Conservation (phyloP, 2,329 filamentous ascomycete genomes). For the Fusarium sp. region DNA sequence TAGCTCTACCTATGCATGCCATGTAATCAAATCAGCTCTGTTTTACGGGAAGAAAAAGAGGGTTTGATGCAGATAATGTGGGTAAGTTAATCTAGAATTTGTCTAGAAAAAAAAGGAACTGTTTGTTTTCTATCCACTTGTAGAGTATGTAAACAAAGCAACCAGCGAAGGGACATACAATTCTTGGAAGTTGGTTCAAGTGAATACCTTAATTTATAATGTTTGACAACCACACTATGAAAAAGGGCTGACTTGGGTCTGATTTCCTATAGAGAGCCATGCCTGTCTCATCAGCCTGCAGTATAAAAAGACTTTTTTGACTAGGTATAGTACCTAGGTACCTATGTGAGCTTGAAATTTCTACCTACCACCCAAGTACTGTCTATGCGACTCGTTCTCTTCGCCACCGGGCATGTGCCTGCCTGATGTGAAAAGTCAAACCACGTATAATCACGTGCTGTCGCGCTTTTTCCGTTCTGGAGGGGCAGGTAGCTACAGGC, state of each 20-base stretch:
- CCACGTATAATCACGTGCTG: constrained; percentile 45
- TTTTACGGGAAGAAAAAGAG: constrained; percentile 14
- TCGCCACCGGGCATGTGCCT: constrained; percentile 6
- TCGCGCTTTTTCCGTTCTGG: constrained; percentile 30
- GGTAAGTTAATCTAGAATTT: constrained; percentile 21
- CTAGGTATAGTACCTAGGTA: background rate
- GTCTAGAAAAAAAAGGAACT: constrained; percentile 14
- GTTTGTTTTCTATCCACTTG: constrained; percentile 26
- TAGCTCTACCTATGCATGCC: background rate
- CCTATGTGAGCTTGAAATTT: background rate
- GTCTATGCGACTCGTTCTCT: constrained; percentile 8
- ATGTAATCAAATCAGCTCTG: constrained; percentile 22
- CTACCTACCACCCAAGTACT: background rate
- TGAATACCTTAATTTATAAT: background rate
- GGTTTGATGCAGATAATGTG: constrained; percentile 21
- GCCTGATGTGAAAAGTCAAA: background rate
- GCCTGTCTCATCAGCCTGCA: background rate
- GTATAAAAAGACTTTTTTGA: background rate
- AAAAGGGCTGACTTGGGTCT: background rate
- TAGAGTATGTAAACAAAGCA: constrained; percentile 27
- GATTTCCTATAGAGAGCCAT: background rate
- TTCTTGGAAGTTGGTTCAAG: background rate
- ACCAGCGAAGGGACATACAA: background rate
- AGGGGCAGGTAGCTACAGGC: constrained; percentile 3
- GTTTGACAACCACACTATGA: background rate